Percentiles rank a stretch among this genome's conserved stretches.
Evolutionary conservation across 2,329 filamentous ascomycete genomes (phyloP).

Genomic region (Epichloe sibirici): DNA sequence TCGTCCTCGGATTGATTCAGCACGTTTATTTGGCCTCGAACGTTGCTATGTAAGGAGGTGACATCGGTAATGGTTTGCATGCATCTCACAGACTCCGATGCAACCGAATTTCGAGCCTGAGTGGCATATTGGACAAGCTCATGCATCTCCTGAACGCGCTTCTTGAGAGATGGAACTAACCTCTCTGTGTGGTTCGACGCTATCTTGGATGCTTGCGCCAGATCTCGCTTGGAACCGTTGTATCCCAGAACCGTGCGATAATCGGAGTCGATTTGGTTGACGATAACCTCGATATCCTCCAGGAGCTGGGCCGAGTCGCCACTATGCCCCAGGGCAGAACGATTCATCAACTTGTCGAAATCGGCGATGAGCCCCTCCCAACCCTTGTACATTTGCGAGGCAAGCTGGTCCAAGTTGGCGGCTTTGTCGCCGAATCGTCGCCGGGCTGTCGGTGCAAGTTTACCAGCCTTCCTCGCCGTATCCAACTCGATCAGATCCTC

Average conservation of each 20-base stretch:
- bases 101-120: slow-evolving; percentile 55
- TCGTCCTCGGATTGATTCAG: slow-evolving; percentile 65
- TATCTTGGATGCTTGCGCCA: slow-evolving; percentile 50
- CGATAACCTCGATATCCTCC: slow-evolving; percentile 75
- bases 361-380: slow-evolving; percentile 50
- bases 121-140: slow-evolving; percentile 46
- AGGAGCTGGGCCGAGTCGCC: slow-evolving; percentile 58
- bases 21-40: slow-evolving; percentile 60
- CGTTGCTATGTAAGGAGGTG: slow-evolving; percentile 59
- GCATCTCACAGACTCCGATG: slow-evolving; percentile 52
- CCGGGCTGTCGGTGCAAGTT: slow-evolving; percentile 45
- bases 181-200: slow-evolving; percentile 52
- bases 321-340: slow-evolving; percentile 42
- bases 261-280: slow-evolving; percentile 77
- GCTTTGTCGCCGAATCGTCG: slow-evolving; percentile 48
- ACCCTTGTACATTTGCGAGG: slow-evolving; percentile 46
- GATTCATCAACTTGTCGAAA: slow-evolving; percentile 46
- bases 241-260: slow-evolving; percentile 65
- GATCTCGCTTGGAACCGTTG: slow-evolving; percentile 47
- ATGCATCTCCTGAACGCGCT: slow-evolving; percentile 47
- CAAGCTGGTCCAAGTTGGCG: slow-evolving; percentile 46
- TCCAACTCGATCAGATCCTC: slow-evolving; percentile 67
- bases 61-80: slow-evolving; percentile 77
- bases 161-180: slow-evolving; percentile 44
- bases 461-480: slow-evolving; percentile 59